These are phyloP conservation scores for Pinus taeda DNA, from an alignment of 75 land plant genomes.

Conservation along the genomic window DNA sequence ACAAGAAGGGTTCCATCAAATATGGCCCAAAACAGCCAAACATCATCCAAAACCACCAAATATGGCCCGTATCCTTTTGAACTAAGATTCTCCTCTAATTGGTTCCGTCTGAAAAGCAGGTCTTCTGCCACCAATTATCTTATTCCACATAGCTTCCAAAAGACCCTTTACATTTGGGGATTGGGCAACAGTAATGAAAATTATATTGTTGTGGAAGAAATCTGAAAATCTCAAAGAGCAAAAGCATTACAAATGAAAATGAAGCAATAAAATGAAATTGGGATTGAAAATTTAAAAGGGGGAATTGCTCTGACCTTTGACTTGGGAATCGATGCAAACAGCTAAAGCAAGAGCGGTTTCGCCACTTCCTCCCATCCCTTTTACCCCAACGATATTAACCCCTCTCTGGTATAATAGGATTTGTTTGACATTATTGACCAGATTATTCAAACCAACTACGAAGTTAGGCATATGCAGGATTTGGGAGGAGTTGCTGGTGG, in stretches of 20 bases:
- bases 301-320: not conserved
- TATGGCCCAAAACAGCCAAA: conserved; percentile 34
- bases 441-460: not conserved
- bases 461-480: not conserved
- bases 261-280: too few relatives aligned
- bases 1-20: conserved; percentile 35
- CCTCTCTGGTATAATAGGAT: not conserved
- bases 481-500: not conserved
- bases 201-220: conserved; percentile 32
- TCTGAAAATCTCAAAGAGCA: conserved; percentile 14
- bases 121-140: conserved; percentile 2
- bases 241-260: too few relatives aligned
- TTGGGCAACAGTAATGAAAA: conserved; percentile 57
- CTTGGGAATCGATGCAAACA: not conserved
- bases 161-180: conserved; percentile 28
- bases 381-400: not conserved
- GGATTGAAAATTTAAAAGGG: too few relatives aligned
- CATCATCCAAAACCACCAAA: conserved; percentile 51
- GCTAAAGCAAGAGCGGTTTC: not conserved
- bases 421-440: not conserved
- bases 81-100: not conserved
- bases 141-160: conserved; percentile 29
- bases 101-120: conserved; percentile 2
- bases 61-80: not conserved
- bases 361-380: not conserved